phyloP scores from a whole-genome alignment of 192 early-diverging fungal species.

The Umbelopsis ramanniana region DNA sequence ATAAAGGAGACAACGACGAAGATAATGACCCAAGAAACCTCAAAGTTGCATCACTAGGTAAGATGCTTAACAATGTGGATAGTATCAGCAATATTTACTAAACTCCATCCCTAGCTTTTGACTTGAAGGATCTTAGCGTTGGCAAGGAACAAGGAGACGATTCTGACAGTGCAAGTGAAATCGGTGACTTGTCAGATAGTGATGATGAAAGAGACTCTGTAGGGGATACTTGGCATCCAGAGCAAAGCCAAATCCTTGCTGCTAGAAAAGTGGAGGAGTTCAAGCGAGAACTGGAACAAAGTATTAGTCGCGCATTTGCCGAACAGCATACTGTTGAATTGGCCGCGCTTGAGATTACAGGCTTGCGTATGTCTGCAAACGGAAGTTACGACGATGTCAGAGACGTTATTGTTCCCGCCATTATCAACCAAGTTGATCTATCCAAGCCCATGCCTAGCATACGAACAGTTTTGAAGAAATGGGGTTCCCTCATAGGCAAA shows the following conservation, averaged over 20 bases:
- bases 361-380: slow-evolving; percentile 86
- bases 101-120: slow-evolving; percentile 46
- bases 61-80: background rate
- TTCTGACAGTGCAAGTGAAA: slow-evolving; percentile 41
- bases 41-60: slow-evolving; percentile 55
- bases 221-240: slow-evolving; percentile 53
- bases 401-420: slow-evolving; percentile 68
- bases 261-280: slow-evolving; percentile 66
- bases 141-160: slow-evolving; percentile 39
- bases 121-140: slow-evolving; percentile 44
- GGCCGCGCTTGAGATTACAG: slow-evolving; percentile 84
- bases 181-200: slow-evolving; percentile 37
- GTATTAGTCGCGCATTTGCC: slow-evolving; percentile 79
- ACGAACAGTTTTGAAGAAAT: slow-evolving; percentile 55
- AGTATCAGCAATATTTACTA: background rate
- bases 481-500: slow-evolving; percentile 71
- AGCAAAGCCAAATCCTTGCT: slow-evolving; percentile 51
- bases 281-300: slow-evolving; percentile 71
- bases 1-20: slow-evolving; percentile 58
- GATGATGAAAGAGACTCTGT: slow-evolving; percentile 51
- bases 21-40: slow-evolving; percentile 56
- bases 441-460: slow-evolving; percentile 46
- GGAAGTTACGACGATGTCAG: slow-evolving; percentile 81
- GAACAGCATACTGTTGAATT: slow-evolving; percentile 77
- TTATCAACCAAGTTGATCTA: slow-evolving; percentile 68